Base-by-base conservation (phyloP, 1,284 basidiomycete genomes). In the Thelephora terrestris region DNA sequence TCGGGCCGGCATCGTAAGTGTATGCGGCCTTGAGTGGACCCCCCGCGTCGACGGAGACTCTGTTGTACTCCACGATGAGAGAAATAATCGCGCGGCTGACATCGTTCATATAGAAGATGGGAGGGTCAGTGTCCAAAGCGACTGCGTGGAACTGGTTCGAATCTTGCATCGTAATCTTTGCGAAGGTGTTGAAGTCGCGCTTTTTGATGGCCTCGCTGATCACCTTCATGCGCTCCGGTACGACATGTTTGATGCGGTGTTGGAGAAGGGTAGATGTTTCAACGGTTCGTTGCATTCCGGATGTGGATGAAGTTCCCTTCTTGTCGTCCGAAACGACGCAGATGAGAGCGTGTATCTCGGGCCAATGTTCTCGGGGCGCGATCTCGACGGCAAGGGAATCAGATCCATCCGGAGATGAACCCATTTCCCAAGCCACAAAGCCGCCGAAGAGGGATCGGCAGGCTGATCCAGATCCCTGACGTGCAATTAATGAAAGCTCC, bases 101-200 rank as follows among this genome's bases (percentile, higher is more conserved):
- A 66, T 99, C 95, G 73, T 98, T 99, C 80, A 99, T 85, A 75
- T 99, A 99, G 67, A 99, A 98, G 69, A 99, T 99, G 43, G 95
- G 96, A 1, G 95, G 96, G 43, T 85, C 78, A 0, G 95, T 99
- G 71, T 99, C 96, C 57, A 99, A 83, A 52, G 89, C 91, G 57
- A 96, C 91, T 21, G 95, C 94, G 65, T 99, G 95, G 80, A 99
- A 99, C 70, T 91, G 87, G 71, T 97, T 99, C 52, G 91, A 95
- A 67, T 99, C 95, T 51, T 79, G 81, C 91, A 98, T 99, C 27
- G 95, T 99, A 64, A 97, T 80, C 47, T 71, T 71, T 2, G 93
- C 94, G 58, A 99, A 99, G 0, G 78, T 60, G 60, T 92, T 81
- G 64, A 99, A 99, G 69, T 99, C 89, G 51, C 74, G 77, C 4